Evolutionary conservation across 768 basidiomycete species (phyloP).

Genomic region (Russula sp.): DNA sequence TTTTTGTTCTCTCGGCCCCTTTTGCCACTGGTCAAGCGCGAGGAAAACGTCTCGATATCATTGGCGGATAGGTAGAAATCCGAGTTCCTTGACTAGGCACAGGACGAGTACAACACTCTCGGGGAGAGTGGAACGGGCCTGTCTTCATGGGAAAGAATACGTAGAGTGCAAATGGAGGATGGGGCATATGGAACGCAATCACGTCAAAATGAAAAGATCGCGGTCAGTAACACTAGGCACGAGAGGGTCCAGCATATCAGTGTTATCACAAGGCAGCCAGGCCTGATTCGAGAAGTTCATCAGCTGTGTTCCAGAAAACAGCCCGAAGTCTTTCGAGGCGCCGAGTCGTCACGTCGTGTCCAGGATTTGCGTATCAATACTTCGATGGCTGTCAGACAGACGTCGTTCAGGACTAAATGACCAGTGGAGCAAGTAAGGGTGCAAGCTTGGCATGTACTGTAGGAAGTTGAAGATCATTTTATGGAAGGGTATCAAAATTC

Average conservation of each 20-base stretch:
- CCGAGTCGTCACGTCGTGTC: slow-evolving; percentile 7
- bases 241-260: background rate
- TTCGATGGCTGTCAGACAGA: background rate
- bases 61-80: slow-evolving; percentile 3
- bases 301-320: slow-evolving; percentile 13
- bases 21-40: background rate
- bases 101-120: background rate
- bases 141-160: slow-evolving; percentile 16
- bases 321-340: background rate
- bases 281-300: slow-evolving; percentile 8
- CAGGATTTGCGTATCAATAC: background rate
- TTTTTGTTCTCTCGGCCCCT: background rate
- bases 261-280: background rate
- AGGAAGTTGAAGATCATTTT: background rate
- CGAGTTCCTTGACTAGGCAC: slow-evolving; percentile 16
- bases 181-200: slow-evolving; percentile 1
- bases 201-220: slow-evolving; percentile 1
- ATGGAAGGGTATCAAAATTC: background rate
- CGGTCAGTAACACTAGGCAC: slow-evolving; percentile 4
- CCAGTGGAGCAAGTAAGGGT: background rate
- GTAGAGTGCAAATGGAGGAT: slow-evolving; percentile 11
- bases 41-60: background rate
- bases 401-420: background rate
- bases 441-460: slow-evolving; percentile 2
- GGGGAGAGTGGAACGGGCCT: slow-evolving; percentile 1